A percentile compares a stretch with the other conserved stretches of the same genome.
phyloP scores from a whole-genome alignment of 2,329 filamentous ascomycete species.

The Cladosporium sp. region DNA sequence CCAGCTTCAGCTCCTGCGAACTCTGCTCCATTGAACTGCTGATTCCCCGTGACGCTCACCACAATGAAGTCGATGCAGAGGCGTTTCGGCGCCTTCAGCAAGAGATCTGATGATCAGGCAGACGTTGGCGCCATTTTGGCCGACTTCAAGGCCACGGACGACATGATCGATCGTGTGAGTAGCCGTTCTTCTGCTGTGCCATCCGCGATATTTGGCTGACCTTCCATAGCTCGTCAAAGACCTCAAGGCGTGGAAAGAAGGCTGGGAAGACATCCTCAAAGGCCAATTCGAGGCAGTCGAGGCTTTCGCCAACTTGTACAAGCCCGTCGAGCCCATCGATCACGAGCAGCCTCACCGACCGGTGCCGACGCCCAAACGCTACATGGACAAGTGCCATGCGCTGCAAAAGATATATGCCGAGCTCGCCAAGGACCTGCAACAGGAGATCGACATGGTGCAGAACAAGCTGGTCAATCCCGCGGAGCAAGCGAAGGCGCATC shows the following conservation, averaged over 20 bases:
- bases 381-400: constrained; percentile 58
- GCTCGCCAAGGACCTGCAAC: constrained; percentile 62
- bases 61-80: constrained; percentile 52
- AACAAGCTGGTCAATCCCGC: constrained; percentile 63
- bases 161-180: constrained; percentile 62
- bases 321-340: constrained; percentile 62
- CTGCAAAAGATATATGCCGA: constrained; percentile 64
- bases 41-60: constrained; percentile 1
- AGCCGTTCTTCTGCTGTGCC: too few relatives aligned
- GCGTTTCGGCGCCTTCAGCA: constrained; percentile 66
- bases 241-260: constrained; percentile 68
- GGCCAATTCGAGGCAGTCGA: constrained; percentile 61
- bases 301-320: constrained; percentile 67
- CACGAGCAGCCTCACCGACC: constrained; percentile 46
- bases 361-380: constrained; percentile 54
- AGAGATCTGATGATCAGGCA: constrained; percentile 66
- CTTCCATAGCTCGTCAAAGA: constrained; percentile 63
- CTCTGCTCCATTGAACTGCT: background rate
- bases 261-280: constrained; percentile 67
- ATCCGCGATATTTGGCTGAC: background rate
- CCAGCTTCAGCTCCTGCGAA: too few relatives aligned
- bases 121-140: constrained; percentile 68
- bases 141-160: constrained; percentile 76
- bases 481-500: constrained; percentile 59
- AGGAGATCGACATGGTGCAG: constrained; percentile 67